Conservation (phyloP, 2,329 filamentous ascomycete genomes). For the Diplodia corticola region DNA sequence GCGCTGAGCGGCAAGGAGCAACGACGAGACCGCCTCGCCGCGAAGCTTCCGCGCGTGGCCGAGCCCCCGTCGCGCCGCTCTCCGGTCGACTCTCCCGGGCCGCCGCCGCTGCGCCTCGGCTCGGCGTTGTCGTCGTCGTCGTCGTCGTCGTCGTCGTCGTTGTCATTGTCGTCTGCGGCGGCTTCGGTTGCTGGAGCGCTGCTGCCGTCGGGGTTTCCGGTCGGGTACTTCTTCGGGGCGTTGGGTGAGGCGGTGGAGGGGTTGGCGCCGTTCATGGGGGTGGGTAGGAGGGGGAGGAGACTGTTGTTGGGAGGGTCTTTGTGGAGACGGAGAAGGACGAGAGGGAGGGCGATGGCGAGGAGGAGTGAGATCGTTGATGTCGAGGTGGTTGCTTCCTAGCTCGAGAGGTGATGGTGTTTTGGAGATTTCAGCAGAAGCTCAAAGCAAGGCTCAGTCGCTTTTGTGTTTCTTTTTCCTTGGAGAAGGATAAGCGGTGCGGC, state of each 20-base stretch:
- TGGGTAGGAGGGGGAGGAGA: neutral
- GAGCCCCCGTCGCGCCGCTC: no score
- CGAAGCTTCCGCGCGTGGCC: neutral
- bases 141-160: neutral
- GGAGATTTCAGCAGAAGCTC: no score
- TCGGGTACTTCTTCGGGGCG: neutral
- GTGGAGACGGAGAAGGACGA: no score
- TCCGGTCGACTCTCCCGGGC: no score
- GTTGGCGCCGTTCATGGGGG: slow-evolving; percentile 1
- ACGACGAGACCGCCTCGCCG: no score
- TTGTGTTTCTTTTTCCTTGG: no score
- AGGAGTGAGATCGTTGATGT: neutral
- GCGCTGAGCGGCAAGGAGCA: no score
- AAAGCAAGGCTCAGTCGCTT: no score
- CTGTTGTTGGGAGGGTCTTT: neutral
- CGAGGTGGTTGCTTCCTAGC: neutral
- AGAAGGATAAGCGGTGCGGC: no score
- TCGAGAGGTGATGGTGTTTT: no score
- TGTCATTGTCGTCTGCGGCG: neutral
- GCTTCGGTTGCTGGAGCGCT: neutral
- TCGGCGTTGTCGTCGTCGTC: no score
- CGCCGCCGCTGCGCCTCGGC: neutral
- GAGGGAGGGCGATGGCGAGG: neutral
- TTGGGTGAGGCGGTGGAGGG: neutral
- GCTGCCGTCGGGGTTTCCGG: neutral